Evolutionary conservation across 192 early-diverging fungal species (phyloP), one percentile per base, ranked within the genome.

Genomic region (Backusella tuberculispora): DNA sequence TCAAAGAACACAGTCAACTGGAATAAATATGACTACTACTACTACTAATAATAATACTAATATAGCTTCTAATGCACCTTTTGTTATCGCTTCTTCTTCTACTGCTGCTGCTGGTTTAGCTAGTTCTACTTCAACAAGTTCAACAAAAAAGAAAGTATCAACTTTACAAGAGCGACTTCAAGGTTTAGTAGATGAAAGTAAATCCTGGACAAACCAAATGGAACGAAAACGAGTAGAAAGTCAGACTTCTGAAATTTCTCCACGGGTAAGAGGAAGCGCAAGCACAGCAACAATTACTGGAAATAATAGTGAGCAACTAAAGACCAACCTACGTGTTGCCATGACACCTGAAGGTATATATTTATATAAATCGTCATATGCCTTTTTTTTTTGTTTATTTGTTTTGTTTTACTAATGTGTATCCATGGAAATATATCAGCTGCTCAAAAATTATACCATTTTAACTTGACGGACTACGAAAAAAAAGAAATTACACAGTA

Each of bases 301-400:
- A 43, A 21, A 4, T 0, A 37, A 12, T 26, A 37, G n/a, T 47
- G 24, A 70, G 1, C 21, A 47, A 21, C 1, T 37, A 21, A 53
- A 34, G 34, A 6, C 13, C 13, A 48, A 13, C 34, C 44, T 69
- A 43, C 19, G 68, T 17, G 43, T 69, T 45, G 68, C 68, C 38
- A 69, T 69, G 68, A 26, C 68, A 17, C 71, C 71, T 13, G 50
- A 72, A 72, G 68, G 68, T 70, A 70, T 26, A 46, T 34, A 34
- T 34, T 34, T 34, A 34, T 34, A 34, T 34, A 34, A 34, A 34
- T 34, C 29, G 29, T 34, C 29, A 34, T 34, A 37, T 46, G 10
- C 21, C 7, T 2, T 48, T 19, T 47, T 42, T 14, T 47, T 44
- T 26, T 45, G 8, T 6, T 69, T 21, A 21, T 24, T 24, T 44